These are phyloP conservation scores for Dichotomopilus funicola DNA, from an alignment of 2,329 filamentous ascomycete species.

Conservation along the genomic window DNA sequence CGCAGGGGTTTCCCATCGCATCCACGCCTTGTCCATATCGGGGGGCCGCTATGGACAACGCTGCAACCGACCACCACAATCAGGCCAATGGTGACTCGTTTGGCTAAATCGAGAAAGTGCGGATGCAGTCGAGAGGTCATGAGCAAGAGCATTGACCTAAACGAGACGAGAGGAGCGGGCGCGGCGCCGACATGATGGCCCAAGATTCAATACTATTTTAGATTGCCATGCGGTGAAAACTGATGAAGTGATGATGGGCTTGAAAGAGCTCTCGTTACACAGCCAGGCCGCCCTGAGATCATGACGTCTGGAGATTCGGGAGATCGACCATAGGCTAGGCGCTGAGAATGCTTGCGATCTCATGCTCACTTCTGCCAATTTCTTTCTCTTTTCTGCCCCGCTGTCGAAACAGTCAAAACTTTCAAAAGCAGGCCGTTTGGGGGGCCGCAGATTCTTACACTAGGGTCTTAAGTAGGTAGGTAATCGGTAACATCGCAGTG, in stretches of 20 bases:
- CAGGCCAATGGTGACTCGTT: slow-evolving; percentile 16
- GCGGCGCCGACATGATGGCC: slow-evolving; percentile 8
- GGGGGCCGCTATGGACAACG: slow-evolving; percentile 14
- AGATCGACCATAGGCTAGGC: neutral
- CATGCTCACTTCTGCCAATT: neutral
- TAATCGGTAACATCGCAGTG: no score
- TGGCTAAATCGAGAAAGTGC: slow-evolving; percentile 22
- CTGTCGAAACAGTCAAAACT: no score
- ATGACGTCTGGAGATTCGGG: neutral
- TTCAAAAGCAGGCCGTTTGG: no score
- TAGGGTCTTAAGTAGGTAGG: no score
- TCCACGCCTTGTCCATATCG: slow-evolving; percentile 21
- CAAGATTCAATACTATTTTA: neutral
- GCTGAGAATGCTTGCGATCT: neutral
- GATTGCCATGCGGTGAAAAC: no score
- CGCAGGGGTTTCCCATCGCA: slow-evolving; percentile 19
- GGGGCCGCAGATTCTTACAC: neutral
- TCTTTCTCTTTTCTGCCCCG: neutral
- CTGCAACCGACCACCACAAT: slow-evolving; percentile 14
- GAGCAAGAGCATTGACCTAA: no score
- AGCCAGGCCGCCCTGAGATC: no score
- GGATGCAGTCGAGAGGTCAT: slow-evolving; percentile 10
- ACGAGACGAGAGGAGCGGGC: neutral
- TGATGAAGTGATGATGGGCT: no score
- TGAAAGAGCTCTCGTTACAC: no score